These are phyloP conservation scores for Sphenostylis stenocarpa DNA, from an alignment of 306 rosid species.

Conservation along the genomic window DNA sequence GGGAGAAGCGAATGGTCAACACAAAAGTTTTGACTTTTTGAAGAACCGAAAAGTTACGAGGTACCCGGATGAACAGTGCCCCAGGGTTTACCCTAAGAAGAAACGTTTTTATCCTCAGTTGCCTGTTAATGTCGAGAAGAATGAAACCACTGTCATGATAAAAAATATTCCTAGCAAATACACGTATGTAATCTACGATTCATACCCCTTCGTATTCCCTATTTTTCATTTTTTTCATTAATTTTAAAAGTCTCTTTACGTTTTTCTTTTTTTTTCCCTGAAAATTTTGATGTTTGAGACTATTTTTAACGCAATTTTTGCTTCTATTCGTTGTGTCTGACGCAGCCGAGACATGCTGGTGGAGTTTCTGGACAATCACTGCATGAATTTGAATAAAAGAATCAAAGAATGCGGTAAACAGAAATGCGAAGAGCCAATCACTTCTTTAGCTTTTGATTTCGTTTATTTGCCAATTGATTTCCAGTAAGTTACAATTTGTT, in stretches of 20 bases:
- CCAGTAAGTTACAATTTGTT: conserved; percentile 22
- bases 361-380: conserved; percentile 47
- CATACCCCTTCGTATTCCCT: not conserved
- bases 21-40: not conserved
- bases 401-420: not conserved
- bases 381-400: conserved; percentile 34
- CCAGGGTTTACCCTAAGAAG: not conserved
- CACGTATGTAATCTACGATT: conserved; percentile 33
- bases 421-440: not conserved
- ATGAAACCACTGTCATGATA: conserved; percentile 54
- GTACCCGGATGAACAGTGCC: not conserved
- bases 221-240: not conserved
- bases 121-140: conserved; percentile 1
- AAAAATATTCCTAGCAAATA: conserved; percentile 59
- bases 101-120: not conserved
- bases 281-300: not conserved
- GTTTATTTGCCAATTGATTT: conserved; percentile 70
- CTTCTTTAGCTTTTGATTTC: conserved; percentile 47
- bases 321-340: not conserved
- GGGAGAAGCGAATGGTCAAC: not conserved
- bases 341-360: conserved; percentile 33
- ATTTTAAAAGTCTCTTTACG: not conserved
- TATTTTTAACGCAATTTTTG: not conserved
- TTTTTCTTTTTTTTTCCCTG: not conserved
- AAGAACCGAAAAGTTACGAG: not conserved